These are phyloP conservation scores for Coniochaeta sp. DNA, from an alignment of 2,329 filamentous ascomycete genomes.

Conservation along the genomic window DNA sequence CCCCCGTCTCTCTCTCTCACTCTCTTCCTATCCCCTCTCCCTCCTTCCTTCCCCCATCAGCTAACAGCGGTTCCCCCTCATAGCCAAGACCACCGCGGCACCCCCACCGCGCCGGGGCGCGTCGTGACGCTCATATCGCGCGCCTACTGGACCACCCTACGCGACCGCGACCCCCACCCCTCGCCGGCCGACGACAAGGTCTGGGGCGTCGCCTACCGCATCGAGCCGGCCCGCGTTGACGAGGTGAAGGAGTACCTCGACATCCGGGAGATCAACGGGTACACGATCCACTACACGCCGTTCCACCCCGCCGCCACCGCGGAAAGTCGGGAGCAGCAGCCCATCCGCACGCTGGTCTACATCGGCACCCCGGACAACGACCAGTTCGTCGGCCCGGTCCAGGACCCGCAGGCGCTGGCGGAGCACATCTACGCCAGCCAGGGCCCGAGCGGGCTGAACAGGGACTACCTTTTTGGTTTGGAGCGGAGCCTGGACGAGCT, in stretches of 20 bases:
- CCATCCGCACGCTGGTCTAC: slow-evolving; percentile 66
- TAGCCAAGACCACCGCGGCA: slow-evolving; percentile 92
- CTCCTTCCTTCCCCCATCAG: neutral
- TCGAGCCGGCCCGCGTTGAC: slow-evolving; percentile 61
- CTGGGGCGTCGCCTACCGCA: slow-evolving; percentile 92
- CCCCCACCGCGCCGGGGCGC: slow-evolving; percentile 76
- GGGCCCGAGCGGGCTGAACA: slow-evolving; percentile 84
- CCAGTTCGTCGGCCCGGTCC: slow-evolving; percentile 82
- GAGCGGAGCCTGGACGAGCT: slow-evolving; percentile 68
- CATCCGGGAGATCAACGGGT: slow-evolving; percentile 95
- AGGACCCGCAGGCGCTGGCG: slow-evolving; percentile 71
- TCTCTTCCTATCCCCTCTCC: neutral
- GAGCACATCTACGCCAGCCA: slow-evolving; percentile 69
- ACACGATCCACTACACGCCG: slow-evolving; percentile 83
- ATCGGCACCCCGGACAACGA: slow-evolving; percentile 91
- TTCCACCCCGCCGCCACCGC: slow-evolving; percentile 57
- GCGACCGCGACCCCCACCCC: slow-evolving; percentile 52
- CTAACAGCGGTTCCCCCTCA: neutral
- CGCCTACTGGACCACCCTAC: slow-evolving; percentile 72
- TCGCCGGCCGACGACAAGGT: slow-evolving; percentile 58
- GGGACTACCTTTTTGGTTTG: slow-evolving; percentile 78
- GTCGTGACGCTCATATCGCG: slow-evolving; percentile 89
- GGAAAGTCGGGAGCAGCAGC: too few species aligned
- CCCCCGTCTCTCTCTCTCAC: neutral
- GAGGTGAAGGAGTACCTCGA: slow-evolving; percentile 86